Evolutionary conservation across 768 basidiomycete species (phyloP), one percentile per base, ranked within the genome.

Genomic region (Saitozyma sp.): DNA sequence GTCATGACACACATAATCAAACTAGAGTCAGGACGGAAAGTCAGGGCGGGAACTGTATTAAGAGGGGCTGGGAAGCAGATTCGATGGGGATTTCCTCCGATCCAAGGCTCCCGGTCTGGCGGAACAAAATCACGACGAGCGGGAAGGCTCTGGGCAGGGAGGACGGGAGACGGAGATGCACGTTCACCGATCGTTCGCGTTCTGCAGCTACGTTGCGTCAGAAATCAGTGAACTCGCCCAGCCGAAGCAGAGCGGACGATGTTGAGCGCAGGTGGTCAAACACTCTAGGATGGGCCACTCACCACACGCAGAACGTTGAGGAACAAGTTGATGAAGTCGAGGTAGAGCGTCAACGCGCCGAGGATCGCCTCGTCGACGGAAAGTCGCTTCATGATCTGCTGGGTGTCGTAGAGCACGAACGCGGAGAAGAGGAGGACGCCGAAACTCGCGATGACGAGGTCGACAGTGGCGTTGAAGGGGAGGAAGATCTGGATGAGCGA

Each of bases 311-410:
- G 62, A 49, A 80, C 71, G 61, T 68, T 74, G 19, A 80, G 53
- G 72, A 80, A 80, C 19, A 80, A 59, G 61, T 77, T 78, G 58
- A 87, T 87, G 69, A 80, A 89, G 86, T 97, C 95, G 59, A 97
- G 87, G 81, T 97, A 98, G n/a, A 98, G 85, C 70, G 90, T 84
- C 9, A 59, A 41, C 19, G 50, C 49, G 42, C 88, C 95, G 82
- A 96, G 82, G 68, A 96, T 92, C 78, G 85, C 92, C 78, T 99
- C 96, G 67, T 99, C 96, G 4, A 92, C 91, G 1, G 89, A 91
- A 17, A 96, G 82, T 62, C 87, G 86, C 71, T 87, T 88, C 81
- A 90, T 92, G 83, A 98, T 94, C 66, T 86, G 77, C 78, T 89
- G 92, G 2, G 95, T 97, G 79, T 73, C 71, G 57, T 77, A 77